A percentile compares a stretch with the other conserved stretches of the same genome.
phyloP scores from a whole-genome alignment of 352 stramenopile genomes.

The Phytophthora ohioensis region DNA sequence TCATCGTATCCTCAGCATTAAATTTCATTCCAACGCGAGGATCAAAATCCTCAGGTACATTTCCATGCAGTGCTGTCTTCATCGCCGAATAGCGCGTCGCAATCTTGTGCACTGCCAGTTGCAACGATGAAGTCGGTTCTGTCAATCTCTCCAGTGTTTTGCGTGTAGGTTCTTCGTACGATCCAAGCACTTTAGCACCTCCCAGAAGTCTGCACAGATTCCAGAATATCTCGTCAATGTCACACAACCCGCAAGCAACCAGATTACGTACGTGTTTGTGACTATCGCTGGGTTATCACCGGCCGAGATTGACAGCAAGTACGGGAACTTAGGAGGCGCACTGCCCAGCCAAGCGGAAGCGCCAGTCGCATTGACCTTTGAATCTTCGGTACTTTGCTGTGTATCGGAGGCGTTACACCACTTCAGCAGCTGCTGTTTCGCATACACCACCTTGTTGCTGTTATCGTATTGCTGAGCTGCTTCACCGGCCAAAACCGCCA shows the following conservation, averaged over 20 bases:
- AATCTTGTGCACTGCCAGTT: constrained; percentile 35
- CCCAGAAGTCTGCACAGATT: constrained; percentile 33
- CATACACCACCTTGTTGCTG: constrained; percentile 42
- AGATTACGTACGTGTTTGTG: constrained; percentile 33
- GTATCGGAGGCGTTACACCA: constrained; percentile 4
- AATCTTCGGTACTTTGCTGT: constrained; percentile 4
- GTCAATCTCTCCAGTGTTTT: constrained; percentile 47
- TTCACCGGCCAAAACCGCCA: constrained; percentile 48
- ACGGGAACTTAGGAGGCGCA: constrained; percentile 70
- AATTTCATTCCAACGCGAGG: constrained; percentile 28
- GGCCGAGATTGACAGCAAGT: constrained; percentile 62
- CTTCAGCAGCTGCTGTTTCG: constrained; percentile 49
- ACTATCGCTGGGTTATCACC: constrained; percentile 60
- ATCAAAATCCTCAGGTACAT: constrained; percentile 55
- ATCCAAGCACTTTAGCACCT: constrained; percentile 45
- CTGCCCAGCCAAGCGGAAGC: constrained; percentile 53
- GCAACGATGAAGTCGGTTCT: constrained; percentile 29
- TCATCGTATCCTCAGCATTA: constrained; percentile 34
- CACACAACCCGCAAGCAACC: background rate
- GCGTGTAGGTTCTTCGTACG: constrained; percentile 42
- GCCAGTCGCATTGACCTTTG: constrained; percentile 5
- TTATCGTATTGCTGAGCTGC: constrained; percentile 51
- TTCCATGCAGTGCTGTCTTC: constrained; percentile 52
- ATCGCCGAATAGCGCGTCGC: constrained; percentile 51
- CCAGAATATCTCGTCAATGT: background rate